Conservation (phyloP, 305 asterid species). For the Solanum hybrid region DNA sequence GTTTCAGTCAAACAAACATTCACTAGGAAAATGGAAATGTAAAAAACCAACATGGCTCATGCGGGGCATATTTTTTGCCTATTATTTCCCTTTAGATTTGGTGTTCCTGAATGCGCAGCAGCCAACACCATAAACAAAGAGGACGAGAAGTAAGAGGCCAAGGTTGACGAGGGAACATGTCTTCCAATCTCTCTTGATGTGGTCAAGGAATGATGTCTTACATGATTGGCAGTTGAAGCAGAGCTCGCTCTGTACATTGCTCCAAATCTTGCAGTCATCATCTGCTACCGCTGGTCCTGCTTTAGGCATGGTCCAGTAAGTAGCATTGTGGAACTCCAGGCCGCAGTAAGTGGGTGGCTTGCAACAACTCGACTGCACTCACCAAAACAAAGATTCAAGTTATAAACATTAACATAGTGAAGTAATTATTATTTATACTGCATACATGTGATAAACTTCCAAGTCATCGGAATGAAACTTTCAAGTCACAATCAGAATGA, state of each 20-base stretch:
- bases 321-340: constrained; percentile 38
- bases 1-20: neutral
- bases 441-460: neutral
- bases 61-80: constrained; percentile 9
- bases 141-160: constrained; percentile 23
- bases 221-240: constrained; percentile 79
- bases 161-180: constrained; percentile 34
- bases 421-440: no score
- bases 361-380: constrained; percentile 66
- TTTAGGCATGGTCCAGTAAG: constrained; percentile 41
- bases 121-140: constrained; percentile 41
- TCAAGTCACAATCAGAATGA: neutral
- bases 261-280: constrained; percentile 59
- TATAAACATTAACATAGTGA: neutral
- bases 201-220: constrained; percentile 34
- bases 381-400: neutral
- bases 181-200: constrained; percentile 54
- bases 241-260: constrained; percentile 45
- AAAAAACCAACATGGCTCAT: neutral
- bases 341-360: constrained; percentile 65
- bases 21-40: neutral
- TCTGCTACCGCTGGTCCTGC: constrained; percentile 27
- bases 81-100: constrained; percentile 8
- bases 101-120: constrained; percentile 64
- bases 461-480: neutral